Evolutionary conservation across 371 early-diverging fungal genomes (phyloP), one percentile per base, ranked within the genome.

Genomic region (Haplosporangium sp.): DNA sequence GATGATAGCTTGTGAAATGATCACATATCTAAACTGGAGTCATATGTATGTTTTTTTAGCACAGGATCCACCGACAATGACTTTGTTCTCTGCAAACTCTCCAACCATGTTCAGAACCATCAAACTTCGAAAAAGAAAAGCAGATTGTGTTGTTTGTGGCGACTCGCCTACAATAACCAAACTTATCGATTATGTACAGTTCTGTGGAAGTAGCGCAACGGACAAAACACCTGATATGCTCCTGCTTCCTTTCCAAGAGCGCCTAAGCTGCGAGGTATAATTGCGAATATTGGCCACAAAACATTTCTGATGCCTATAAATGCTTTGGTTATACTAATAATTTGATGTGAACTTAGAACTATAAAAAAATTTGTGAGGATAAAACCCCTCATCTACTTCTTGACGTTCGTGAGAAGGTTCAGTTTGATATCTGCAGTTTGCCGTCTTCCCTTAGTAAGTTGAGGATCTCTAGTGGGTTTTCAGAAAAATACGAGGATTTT

Each of bases 121-220:
- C 77, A 92, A 91, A 62, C 85, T 98, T 67, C 89, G 98, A 8
- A 76, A 83, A 3, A 86, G 88, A 52, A 89, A 92, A 70, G 65
- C 86, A 13, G 86, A 89, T 1, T 98, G 99, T 82, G 89, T 90
- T 5, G 92, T 94, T 9, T 98, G 99, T 72, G 96, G 98, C 10
- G 92, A 94, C 17, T 71, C 88, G 0, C 96, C 97, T 0, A 93
- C 91, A 0, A 91, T 97, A 45, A 92, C 85, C 0, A 84, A 89
- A 67, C 84, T 95, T 11, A 90, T 93, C 27, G 97, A 98, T 72
- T 98, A 98, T 83, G 95, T 91, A 4, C 91, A 91, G 35, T 97
- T 97, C 69, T 98, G 99, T 83, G 94, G 95, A 7, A 82, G 91
- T 2, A 88, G 87, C 7, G 91, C 95, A 4, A 84, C 88, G 39